Percentiles rank a stretch among this genome's conserved stretches.
Evolutionary conservation across 225 moss, liverwort and hornwort genomes (phyloP).

Genomic region (Pseudoscleropodium purum): DNA sequence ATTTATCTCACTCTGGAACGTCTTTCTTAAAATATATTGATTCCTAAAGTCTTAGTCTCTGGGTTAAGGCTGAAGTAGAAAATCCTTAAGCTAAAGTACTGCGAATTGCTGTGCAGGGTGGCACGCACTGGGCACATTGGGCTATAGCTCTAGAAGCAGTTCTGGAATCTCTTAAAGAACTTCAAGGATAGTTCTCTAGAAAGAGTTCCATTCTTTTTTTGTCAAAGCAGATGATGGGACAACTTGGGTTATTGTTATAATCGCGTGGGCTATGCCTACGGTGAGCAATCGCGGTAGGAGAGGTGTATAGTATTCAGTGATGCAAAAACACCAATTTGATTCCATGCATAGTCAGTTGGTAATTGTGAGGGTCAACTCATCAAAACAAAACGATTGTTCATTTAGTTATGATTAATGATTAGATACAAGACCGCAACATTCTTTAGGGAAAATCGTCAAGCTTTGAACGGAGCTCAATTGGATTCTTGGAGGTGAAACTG

Average conservation of each 20-base stretch:
- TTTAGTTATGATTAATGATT: neutral
- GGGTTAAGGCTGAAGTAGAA: neutral
- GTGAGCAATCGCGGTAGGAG: neutral
- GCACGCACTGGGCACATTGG: conserved; percentile 96
- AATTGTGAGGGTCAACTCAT: neutral
- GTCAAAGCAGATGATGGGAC: neutral
- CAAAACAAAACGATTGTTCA: neutral
- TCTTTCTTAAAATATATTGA: neutral
- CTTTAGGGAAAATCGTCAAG: neutral
- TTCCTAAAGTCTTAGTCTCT: neutral
- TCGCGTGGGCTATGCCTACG: neutral
- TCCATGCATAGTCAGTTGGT: neutral
- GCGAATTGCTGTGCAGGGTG: conserved; percentile 50
- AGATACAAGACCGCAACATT: neutral
- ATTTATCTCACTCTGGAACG: neutral
- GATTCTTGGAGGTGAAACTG: neutral
- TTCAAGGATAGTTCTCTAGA: neutral
- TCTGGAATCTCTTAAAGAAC: conserved; percentile 43
- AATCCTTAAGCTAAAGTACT: neutral
- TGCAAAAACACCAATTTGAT: neutral
- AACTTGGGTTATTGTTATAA: neutral
- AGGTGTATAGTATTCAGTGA: neutral
- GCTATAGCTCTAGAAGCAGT: conserved; percentile 75
- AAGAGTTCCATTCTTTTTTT: neutral
- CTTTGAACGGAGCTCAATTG: neutral